Percentiles rank a stretch among this genome's conserved stretches.
phyloP scores from a whole-genome alignment of 805 yeast species.

The Pichia ethanolica region DNA sequence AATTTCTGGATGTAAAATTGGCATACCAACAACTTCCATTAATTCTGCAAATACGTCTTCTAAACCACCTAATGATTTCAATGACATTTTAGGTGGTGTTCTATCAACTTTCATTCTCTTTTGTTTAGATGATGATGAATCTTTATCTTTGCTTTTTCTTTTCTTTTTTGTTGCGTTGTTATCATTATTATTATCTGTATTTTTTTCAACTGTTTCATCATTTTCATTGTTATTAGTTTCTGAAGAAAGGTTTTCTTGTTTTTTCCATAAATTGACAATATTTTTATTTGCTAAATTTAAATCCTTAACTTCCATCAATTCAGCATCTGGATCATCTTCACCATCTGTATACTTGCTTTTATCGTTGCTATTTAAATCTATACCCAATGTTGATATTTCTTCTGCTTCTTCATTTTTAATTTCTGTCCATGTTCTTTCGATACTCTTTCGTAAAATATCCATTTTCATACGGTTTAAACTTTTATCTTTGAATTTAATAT shows the following conservation, averaged over 20 bases:
- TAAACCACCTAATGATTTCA: conserved; percentile 83
- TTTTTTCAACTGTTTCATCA: conserved; percentile 12
- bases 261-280: conserved; percentile 65
- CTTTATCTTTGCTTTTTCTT: conserved; percentile 38
- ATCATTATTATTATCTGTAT: conserved; percentile 24
- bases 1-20: conserved; percentile 89
- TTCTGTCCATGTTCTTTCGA: conserved; percentile 49
- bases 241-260: conserved; percentile 1
- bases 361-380: conserved; percentile 15
- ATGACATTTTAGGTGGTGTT: conserved; percentile 59
- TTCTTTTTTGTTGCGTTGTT: conserved; percentile 19
- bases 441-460: conserved; percentile 51
- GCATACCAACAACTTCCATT: conserved; percentile 86
- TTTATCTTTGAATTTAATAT: conserved; percentile 57
- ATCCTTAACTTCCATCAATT: conserved; percentile 59
- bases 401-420: conserved; percentile 55
- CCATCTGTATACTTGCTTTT: conserved; percentile 6
- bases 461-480: conserved; percentile 65
- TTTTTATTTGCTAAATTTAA: conserved; percentile 68
- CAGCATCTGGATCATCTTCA: conserved; percentile 30
- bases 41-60: conserved; percentile 77
- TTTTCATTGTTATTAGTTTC: background rate
- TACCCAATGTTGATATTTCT: conserved; percentile 37
- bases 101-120: conserved; percentile 38
- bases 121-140: conserved; percentile 24